phyloP scores from a whole-genome alignment of 2,329 filamentous ascomycete genomes.

The Nigrospora sphaerica region DNA sequence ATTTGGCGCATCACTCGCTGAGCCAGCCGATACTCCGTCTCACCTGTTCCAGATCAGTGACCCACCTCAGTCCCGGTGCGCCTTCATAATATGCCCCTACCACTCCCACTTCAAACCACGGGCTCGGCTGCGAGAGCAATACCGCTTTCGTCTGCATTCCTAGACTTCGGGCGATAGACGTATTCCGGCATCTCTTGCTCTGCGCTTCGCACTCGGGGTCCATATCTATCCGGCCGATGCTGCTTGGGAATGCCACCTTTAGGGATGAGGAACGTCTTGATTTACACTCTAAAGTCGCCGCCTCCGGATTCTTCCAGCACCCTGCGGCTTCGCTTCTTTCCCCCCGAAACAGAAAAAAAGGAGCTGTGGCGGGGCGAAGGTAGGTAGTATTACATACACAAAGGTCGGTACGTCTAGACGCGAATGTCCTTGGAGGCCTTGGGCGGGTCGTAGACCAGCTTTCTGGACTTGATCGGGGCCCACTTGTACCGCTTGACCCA shows the following conservation, averaged over 20 bases:
- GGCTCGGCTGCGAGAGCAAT: too few relatives aligned
- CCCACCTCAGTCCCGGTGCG: too few relatives aligned
- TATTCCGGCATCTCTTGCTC: too few relatives aligned
- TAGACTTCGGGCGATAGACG: too few relatives aligned
- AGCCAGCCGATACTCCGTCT: too few relatives aligned
- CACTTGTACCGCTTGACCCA: conserved; percentile 99
- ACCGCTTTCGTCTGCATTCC: too few relatives aligned
- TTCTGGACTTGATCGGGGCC: conserved; percentile 90
- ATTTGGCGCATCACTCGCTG: too few relatives aligned
- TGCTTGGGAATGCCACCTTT: conserved; percentile 1
- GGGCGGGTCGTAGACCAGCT: conserved; percentile 82
- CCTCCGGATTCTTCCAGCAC: conserved; percentile 19
- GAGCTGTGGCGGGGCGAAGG: conserved; percentile 14
- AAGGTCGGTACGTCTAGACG: conserved; percentile 25
- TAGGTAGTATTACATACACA: conserved; percentile 24
- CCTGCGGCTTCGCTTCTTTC: conserved; percentile 16
- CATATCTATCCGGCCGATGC: too few relatives aligned
- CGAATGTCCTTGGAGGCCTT: conserved; percentile 41
- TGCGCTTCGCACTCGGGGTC: too few relatives aligned
- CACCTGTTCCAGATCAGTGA: too few relatives aligned
- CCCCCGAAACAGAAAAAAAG: conserved; percentile 20
- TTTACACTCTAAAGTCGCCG: conserved; percentile 33
- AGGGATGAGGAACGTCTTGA: conserved; percentile 14
- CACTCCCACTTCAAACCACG: too few relatives aligned
- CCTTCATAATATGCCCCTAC: too few relatives aligned